Evolutionary conservation across 306 rosid genomes (phyloP).

Genomic region (Ormosia semicastrata): DNA sequence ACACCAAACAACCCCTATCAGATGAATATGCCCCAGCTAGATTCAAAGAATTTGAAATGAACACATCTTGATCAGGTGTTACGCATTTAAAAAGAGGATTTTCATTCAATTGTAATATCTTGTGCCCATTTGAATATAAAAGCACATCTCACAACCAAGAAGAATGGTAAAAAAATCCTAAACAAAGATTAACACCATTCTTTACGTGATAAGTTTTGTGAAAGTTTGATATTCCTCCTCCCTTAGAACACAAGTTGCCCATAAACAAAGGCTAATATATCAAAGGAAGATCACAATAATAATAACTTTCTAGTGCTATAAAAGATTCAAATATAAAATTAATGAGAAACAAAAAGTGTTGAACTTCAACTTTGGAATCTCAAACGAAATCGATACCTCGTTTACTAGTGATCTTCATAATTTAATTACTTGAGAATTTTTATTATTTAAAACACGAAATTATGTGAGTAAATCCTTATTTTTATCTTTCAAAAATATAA

Average conservation of each 20-base stretch:
- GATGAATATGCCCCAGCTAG: neutral
- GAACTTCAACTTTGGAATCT: neutral
- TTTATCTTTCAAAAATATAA: too few relatives aligned
- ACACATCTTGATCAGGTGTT: neutral
- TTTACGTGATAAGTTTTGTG: neutral
- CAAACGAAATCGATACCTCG: neutral
- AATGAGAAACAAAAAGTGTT: neutral
- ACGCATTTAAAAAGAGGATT: neutral
- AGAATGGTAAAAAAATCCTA: neutral
- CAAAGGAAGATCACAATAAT: neutral
- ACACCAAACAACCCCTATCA: neutral
- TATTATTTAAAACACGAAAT: neutral
- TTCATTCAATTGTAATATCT: neutral
- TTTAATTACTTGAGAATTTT: neutral
- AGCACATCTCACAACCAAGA: neutral
- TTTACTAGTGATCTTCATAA: neutral
- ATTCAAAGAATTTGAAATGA: neutral
- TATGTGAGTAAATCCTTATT: neutral
- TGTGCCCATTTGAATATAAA: neutral
- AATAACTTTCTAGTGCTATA: neutral
- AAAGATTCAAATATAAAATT: neutral
- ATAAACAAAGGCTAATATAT: neutral
- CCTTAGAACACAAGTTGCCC: neutral
- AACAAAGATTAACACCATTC: neutral
- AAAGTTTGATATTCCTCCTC: neutral